Evolutionary conservation across 768 basidiomycete genomes (phyloP).

Genomic region (Amanita muscaria): DNA sequence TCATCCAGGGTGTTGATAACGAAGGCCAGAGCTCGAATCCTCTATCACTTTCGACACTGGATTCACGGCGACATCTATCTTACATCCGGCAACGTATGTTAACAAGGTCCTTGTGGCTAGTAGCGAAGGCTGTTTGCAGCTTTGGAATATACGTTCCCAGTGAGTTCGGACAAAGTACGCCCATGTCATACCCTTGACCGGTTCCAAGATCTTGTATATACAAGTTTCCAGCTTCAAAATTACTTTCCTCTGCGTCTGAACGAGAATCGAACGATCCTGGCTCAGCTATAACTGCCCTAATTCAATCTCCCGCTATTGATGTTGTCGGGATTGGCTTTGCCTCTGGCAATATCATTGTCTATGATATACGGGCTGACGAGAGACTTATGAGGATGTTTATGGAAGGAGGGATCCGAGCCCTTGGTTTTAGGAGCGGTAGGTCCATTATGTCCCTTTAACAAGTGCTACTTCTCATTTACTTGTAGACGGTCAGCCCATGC

Average conservation of each 20-base stretch:
- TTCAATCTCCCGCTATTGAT: constrained; percentile 93
- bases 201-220: constrained; percentile 73
- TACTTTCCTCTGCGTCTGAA: constrained; percentile 35
- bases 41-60: constrained; percentile 72
- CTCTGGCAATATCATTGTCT: constrained; percentile 80
- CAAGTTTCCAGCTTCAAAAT: constrained; percentile 49
- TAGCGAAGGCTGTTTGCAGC: constrained; percentile 68
- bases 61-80: constrained; percentile 77
- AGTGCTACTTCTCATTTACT: constrained; percentile 5
- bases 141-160: constrained; percentile 93
- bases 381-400: constrained; percentile 82
- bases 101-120: constrained; percentile 91
- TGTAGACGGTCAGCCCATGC: constrained; percentile 77
- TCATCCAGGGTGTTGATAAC: constrained; percentile 1
- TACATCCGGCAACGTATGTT: constrained; percentile 94
- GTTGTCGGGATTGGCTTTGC: constrained; percentile 90
- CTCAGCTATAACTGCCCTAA: constrained; percentile 63
- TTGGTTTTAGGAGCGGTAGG: constrained; percentile 82
- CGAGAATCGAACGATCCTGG: constrained; percentile 18
- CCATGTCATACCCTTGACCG: too few species aligned
- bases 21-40: constrained; percentile 44
- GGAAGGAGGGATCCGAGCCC: constrained; percentile 68
- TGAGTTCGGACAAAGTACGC: too few species aligned
- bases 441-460: neutral
- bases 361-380: constrained; percentile 88